phyloP scores from a whole-genome alignment of 176 grass and related monocot species.

The Thalia dealbata region DNA sequence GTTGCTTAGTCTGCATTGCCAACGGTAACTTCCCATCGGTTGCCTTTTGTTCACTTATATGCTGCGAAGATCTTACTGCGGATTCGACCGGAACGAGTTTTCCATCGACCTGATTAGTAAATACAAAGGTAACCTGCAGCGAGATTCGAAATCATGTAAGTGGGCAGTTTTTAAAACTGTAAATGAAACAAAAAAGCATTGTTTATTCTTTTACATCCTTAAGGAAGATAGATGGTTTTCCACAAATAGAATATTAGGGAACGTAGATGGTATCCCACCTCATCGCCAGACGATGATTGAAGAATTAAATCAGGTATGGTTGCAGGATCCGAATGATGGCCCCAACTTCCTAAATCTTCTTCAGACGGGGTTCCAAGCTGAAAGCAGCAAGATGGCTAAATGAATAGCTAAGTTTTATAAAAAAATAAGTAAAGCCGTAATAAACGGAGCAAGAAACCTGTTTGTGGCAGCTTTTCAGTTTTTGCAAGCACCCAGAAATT shows the following conservation, averaged over 20 bases:
- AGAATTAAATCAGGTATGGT: constrained; percentile 81
- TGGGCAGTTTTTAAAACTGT: too few species aligned
- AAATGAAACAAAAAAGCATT: neutral
- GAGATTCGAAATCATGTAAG: neutral
- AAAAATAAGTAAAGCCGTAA: neutral
- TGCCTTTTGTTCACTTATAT: constrained; percentile 21
- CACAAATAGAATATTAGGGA: neutral
- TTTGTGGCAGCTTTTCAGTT: constrained; percentile 56
- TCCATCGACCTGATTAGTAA: constrained; percentile 94
- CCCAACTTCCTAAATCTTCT: constrained; percentile 89
- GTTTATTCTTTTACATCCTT: neutral
- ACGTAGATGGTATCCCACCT: constrained; percentile 38
- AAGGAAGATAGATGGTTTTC: neutral
- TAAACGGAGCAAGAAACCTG: constrained; percentile 35
- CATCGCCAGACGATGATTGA: constrained; percentile 68
- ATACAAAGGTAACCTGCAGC: constrained; percentile 92
- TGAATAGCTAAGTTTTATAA: constrained; percentile 13
- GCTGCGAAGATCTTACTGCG: constrained; percentile 30
- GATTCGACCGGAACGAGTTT: constrained; percentile 93
- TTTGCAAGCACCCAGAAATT: constrained; percentile 69
- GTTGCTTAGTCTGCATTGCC: constrained; percentile 24
- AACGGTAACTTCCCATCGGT: constrained; percentile 21
- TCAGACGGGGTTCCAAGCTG: constrained; percentile 87
- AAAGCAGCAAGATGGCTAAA: constrained; percentile 14
- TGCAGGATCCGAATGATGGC: constrained; percentile 72